phyloP scores from a whole-genome alignment of 1,284 basidiomycete species.

The Xerocomus minutiporus region DNA sequence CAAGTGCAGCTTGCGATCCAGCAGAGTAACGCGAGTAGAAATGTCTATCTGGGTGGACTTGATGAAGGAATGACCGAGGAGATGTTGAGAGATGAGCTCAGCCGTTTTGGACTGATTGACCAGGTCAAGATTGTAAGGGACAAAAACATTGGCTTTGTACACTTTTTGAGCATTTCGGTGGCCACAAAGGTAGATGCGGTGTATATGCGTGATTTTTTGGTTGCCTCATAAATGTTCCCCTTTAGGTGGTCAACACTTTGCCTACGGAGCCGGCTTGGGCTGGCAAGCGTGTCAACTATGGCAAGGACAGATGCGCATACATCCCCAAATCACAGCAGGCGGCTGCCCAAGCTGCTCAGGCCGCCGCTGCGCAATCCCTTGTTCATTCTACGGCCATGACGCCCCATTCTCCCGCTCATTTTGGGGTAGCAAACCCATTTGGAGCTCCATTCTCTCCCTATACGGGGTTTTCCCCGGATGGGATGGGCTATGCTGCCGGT shows the following conservation, averaged over 20 bases:
- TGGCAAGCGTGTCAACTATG: conserved; percentile 92
- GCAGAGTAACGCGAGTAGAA: conserved; percentile 86
- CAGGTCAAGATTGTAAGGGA: conserved; percentile 97
- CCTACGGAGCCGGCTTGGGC: conserved; percentile 87
- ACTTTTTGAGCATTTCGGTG: conserved; percentile 88
- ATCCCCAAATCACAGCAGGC: conserved; percentile 87
- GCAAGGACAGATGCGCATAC: conserved; percentile 93
- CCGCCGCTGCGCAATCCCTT: conserved; percentile 75
- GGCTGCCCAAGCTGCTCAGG: conserved; percentile 76
- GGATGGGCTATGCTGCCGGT: conserved; percentile 40
- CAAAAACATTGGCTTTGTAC: conserved; percentile 96
- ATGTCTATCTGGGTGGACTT: conserved; percentile 90
- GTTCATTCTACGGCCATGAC: conserved; percentile 51
- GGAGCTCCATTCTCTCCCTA: conserved; percentile 52
- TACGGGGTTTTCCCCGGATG: conserved; percentile 54
- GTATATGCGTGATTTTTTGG: not conserved
- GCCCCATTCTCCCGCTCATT: conserved; percentile 25
- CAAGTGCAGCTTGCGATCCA: conserved; percentile 82
- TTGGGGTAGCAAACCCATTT: conserved; percentile 23
- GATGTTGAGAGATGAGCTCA: conserved; percentile 80
- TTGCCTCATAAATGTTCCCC: conserved; percentile 1
- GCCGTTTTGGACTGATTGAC: conserved; percentile 90
- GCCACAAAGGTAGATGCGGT: conserved; percentile 74
- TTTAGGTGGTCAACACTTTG: conserved; percentile 81
- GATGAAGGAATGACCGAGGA: conserved; percentile 88